Conservation (phyloP, 352 stramenopile genomes). For the Discostella stelligera region DNA sequence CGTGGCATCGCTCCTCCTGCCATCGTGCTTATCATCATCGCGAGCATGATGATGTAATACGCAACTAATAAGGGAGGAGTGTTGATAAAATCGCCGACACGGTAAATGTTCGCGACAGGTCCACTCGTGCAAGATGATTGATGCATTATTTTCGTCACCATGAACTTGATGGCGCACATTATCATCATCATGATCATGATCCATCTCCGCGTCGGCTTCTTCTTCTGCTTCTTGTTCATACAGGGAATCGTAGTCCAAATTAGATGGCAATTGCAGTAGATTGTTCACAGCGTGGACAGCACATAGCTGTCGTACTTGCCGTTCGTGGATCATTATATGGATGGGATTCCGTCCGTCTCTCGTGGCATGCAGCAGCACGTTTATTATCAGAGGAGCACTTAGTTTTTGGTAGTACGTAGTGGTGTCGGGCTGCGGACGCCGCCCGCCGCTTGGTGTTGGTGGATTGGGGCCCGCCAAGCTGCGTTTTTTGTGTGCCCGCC, state of each 20-base stretch:
- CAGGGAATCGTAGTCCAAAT: conserved; percentile 8
- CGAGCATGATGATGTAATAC: too few relatives aligned
- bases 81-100: not conserved
- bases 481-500: too few relatives aligned
- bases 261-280: conserved; percentile 17
- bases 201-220: too few relatives aligned
- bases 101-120: conserved; percentile 12
- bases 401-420: too few relatives aligned
- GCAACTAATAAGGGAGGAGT: too few relatives aligned
- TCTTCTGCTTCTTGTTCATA: not conserved
- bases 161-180: too few relatives aligned
- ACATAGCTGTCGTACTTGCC: conserved; percentile 45
- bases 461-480: not conserved
- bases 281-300: conserved; percentile 51
- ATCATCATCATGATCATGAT: not conserved
- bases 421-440: too few relatives aligned
- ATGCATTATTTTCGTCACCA: not conserved
- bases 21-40: too few relatives aligned
- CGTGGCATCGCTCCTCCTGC: not conserved
- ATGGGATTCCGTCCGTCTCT: not conserved
- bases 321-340: conserved; percentile 30
- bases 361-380: too few relatives aligned
- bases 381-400: too few relatives aligned
- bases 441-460: too few relatives aligned
- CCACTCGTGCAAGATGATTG: conserved; percentile 10